phyloP scores from a whole-genome alignment of 108 stramenopile species.

The Mediolabrus comicus region DNA sequence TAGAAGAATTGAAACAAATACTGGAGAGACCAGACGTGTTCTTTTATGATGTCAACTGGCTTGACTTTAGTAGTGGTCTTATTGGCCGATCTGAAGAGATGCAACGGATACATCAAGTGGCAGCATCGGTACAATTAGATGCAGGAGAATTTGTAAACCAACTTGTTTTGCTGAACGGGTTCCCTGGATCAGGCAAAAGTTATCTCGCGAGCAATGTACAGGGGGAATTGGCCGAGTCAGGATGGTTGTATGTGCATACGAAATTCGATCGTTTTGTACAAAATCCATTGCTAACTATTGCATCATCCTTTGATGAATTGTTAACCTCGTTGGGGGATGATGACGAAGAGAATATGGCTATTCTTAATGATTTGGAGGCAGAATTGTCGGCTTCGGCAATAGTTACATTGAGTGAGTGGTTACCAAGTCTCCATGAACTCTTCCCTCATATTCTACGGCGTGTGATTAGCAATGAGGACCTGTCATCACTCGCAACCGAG shows the following conservation, averaged over 20 bases:
- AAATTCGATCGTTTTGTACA: conserved; percentile 1
- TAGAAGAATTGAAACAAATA: conserved; percentile 1
- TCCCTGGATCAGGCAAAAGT: neutral
- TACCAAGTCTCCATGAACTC: neutral
- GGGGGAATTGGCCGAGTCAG: neutral
- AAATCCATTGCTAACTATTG: neutral
- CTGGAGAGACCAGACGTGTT: neutral
- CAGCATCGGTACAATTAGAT: neutral
- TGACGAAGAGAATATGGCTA: neutral
- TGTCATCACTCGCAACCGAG: neutral
- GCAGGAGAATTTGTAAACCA: neutral
- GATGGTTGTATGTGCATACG: neutral
- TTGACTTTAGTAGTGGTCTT: conserved; percentile 1
- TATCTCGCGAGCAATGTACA: neutral
- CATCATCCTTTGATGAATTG: conserved; percentile 2
- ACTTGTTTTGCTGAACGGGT: neutral
- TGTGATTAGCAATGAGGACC: neutral
- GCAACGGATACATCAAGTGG: neutral
- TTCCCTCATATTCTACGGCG: neutral
- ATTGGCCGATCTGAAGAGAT: neutral
- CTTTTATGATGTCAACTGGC: conserved; percentile 2
- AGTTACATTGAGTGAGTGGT: neutral
- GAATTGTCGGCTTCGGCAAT: neutral
- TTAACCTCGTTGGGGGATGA: neutral
- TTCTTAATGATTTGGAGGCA: neutral